These are phyloP conservation scores for Carex parvula DNA, from an alignment of 176 grass and related monocot genomes.

Conservation along the genomic window DNA sequence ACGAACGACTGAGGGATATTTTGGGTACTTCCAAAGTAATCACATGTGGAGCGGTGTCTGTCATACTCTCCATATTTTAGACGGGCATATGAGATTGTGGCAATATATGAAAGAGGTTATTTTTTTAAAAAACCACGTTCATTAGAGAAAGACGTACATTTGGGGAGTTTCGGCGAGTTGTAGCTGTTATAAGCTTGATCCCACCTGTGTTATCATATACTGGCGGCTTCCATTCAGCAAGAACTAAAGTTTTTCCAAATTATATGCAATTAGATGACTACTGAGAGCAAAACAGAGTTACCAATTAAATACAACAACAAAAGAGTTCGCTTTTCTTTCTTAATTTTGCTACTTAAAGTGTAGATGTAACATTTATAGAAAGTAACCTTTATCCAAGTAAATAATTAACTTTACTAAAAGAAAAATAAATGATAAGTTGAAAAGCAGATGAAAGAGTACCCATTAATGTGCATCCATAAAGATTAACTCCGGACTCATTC, in stretches of 20 bases:
- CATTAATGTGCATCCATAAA: slow-evolving; percentile 90
- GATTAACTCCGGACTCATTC: slow-evolving; percentile 94
- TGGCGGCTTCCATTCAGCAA: slow-evolving; percentile 99
- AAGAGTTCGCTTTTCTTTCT: not conserved
- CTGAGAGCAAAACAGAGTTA: slow-evolving; percentile 7
- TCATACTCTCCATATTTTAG: not conserved
- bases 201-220: slow-evolving; percentile 95
- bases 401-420: not conserved
- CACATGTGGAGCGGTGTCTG: not conserved
- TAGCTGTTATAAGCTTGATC: slow-evolving; percentile 84
- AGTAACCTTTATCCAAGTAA: too few species aligned
- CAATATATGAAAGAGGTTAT: not conserved
- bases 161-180: slow-evolving; percentile 95
- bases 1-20: not conserved
- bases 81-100: not conserved
- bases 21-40: not conserved
- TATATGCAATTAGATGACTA: slow-evolving; percentile 32
- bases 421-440: not conserved
- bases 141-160: slow-evolving; percentile 53
- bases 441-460: slow-evolving; percentile 43
- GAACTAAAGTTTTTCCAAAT: slow-evolving; percentile 46
- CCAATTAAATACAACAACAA: not conserved
- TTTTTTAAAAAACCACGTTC: not conserved
- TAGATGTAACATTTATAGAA: not conserved
- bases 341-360: not conserved